Base-by-base conservation (phyloP, 2,329 filamentous ascomycete species). In the Colletotrichum theobromicola region DNA sequence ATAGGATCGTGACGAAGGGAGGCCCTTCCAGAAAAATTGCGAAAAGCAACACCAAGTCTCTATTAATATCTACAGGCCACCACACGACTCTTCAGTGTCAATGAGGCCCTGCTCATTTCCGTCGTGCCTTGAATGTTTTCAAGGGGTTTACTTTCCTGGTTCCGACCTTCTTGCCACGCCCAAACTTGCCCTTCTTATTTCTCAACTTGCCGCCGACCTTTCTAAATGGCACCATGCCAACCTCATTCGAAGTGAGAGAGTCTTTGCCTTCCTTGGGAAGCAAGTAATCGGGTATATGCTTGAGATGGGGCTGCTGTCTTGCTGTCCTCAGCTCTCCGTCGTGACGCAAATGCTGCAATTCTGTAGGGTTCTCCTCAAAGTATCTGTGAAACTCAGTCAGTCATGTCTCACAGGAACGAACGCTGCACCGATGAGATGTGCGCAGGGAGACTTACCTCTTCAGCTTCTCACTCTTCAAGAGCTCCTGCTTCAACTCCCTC, bases 311-410 rank as follows among this genome's bases (percentile, higher is more conserved):
- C 84, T 98, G 96, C 60, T 95, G 92, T 74, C 94, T 89, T 16
- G 96, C 95, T 28, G 95, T 93, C 75, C 95, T 91, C 71, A 98
- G 88, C 83, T 98, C 96, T 46, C 93, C 93, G 82, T 99, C 97
- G 82, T 99, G 97, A 30, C 96, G 91, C 77, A 98, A 88, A 82
- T 98, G 95, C 46, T 92, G 91, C 77, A 98, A 86, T 81, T 98
- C 96, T 35, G 93, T 92, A 0, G 97, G 97, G 82, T 99, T 98
- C 84, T 99, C 97, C 82, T 98, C 97, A 80, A 98, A 99, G 87
- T 98, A 95, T 66, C 85, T 87, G 32, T 13, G 16, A 8, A 15
- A 6, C 21, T n/a, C 26, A 12, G 46, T 72, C 8, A 74, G 67
- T 21, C 16, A 9, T 15, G 21, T 15, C 26, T 61, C 10, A 50